A percentile compares a stretch with the other conserved stretches of the same genome.
Evolutionary conservation across 768 basidiomycete genomes (phyloP).

Genomic region (Mycena venus): DNA sequence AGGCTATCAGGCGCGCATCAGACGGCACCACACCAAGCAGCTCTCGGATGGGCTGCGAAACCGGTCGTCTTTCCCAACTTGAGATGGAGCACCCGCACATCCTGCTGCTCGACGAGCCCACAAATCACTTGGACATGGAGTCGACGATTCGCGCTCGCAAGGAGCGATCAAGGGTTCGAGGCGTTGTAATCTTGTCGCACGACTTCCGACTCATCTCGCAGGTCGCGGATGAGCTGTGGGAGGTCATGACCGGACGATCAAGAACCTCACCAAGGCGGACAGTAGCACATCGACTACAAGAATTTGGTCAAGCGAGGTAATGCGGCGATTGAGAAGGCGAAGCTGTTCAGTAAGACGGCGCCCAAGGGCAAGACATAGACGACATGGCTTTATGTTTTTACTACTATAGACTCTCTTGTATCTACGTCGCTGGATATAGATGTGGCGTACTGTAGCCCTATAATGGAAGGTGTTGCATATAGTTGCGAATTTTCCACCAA

Average conservation of each 20-base stretch:
- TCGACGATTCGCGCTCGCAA: slow-evolving; percentile 96
- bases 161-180: slow-evolving; percentile 95
- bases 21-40: slow-evolving; percentile 92
- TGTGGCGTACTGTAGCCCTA: slow-evolving; percentile 12
- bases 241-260: slow-evolving; percentile 95
- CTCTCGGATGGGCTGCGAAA: slow-evolving; percentile 97
- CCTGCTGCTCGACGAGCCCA: slow-evolving; percentile 93
- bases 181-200: slow-evolving; percentile 99
- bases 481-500: no score
- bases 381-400: slow-evolving; percentile 12
- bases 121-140: slow-evolving; percentile 98
- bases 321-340: slow-evolving; percentile 92
- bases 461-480: background rate
- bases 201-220: slow-evolving; percentile 99
- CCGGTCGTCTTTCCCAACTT: slow-evolving; percentile 97
- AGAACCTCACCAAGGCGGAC: slow-evolving; percentile 91
- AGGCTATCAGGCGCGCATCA: slow-evolving; percentile 96
- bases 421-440: slow-evolving; percentile 30
- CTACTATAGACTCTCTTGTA: slow-evolving; percentile 27
- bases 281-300: slow-evolving; percentile 95
- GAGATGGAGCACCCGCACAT: slow-evolving; percentile 99
- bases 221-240: slow-evolving; percentile 99
- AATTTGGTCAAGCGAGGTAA: slow-evolving; percentile 85
- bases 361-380: slow-evolving; percentile 66
- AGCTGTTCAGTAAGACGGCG: slow-evolving; percentile 89